phyloP scores from a whole-genome alignment of 352 stramenopile species.

The Pythium brassicae region DNA sequence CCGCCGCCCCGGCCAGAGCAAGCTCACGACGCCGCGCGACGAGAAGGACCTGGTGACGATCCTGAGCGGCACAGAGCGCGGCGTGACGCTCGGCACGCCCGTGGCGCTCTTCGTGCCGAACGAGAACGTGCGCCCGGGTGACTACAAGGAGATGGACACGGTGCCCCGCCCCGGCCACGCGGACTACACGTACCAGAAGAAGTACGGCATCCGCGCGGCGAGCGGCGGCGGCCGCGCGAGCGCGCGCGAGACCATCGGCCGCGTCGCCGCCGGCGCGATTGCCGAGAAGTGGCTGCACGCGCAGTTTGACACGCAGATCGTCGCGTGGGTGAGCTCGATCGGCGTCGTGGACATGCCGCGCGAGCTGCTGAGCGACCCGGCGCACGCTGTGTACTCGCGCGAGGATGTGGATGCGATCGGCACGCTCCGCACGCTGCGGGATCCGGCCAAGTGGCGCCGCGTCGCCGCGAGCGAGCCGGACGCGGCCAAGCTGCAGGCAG shows the following conservation, averaged over 20 bases:
- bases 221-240: conserved; percentile 94
- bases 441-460: conserved; percentile 61
- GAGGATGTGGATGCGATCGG: conserved; percentile 83
- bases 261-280: conserved; percentile 95
- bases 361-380: conserved; percentile 60
- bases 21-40: conserved; percentile 97
- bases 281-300: conserved; percentile 94
- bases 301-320: conserved; percentile 89
- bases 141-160: conserved; percentile 97
- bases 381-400: conserved; percentile 63
- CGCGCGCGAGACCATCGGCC: conserved; percentile 97
- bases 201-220: conserved; percentile 97
- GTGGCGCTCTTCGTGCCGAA: conserved; percentile 97
- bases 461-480: conserved; percentile 28
- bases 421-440: conserved; percentile 75
- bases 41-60: conserved; percentile 98
- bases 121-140: conserved; percentile 94
- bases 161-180: conserved; percentile 92
- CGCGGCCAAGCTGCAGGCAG: conserved; percentile 37
- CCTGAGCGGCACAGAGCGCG: conserved; percentile 93
- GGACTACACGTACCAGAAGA: conserved; percentile 99
- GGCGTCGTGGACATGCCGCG: conserved; percentile 82
- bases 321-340: conserved; percentile 88
- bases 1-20: conserved; percentile 95
- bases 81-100: conserved; percentile 94